Evolutionary conservation across 345 rosid genomes (phyloP), one percentile per base, ranked within the genome.

Genomic region (Capsella bursapastoris): DNA sequence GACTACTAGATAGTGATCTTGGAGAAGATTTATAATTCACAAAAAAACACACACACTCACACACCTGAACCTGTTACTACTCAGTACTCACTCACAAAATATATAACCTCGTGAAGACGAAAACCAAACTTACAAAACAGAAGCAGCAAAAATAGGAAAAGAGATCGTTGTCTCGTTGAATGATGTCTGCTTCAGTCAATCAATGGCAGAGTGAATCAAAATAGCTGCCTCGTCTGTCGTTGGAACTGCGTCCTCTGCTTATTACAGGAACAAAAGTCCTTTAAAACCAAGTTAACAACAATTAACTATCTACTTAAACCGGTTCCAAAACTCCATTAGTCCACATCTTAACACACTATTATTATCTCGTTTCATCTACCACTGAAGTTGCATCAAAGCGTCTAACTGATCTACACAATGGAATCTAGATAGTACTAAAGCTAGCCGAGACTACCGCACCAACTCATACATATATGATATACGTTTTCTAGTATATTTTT

Each of bases 201-300:
- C 68, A 22, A 22, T 22, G 25, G 84, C 83, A 71, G 90, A 74
- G 78, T 90, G 91, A 52, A 92, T 84, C 47, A 90, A 62, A 70
- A 90, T 83, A 64, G 91, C 62, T 44, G 90, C 96, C 77, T 92
- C 96, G 18, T 88, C 90, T 7, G 79, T 62, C 1, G 90, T 78
- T 5, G 90, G 96, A 69, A 77, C 90, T 49, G 84, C 94, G 76
- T 66, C 88, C 50, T 79, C 92, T 84, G 87, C 49, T 72, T 48
- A 0, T 16, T 7, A 62, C 41, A 22, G 15, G 34, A 57, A 11
- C 29, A 16, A 13, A 14, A 8, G 41, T 15, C 27, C 52, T 4
- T 12, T 27, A 13, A 41, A 28, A 25, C 18, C 10, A 44, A 41
- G 6, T 8, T 29, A 49, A n/a, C 29, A 34, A 34, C 25, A 10